Conservation (phyloP, 306 rosid genomes). For the Betula pendula region DNA sequence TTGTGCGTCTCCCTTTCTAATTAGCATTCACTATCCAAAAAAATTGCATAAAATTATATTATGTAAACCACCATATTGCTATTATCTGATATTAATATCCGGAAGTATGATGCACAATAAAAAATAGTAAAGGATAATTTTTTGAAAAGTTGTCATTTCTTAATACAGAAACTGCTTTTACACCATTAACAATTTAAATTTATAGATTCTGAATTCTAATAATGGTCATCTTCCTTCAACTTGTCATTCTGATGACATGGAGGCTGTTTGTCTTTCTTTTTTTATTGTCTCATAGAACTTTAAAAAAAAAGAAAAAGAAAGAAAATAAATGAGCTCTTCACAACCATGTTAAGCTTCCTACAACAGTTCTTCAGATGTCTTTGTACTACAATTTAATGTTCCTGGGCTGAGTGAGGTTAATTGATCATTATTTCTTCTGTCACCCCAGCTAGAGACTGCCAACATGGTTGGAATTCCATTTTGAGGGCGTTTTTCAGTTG, state of each 20-base stretch:
- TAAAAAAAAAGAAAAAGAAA: background rate
- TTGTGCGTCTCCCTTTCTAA: background rate
- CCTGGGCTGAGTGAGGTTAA: background rate
- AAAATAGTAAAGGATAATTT: background rate
- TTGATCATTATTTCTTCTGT: background rate
- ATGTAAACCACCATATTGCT: background rate
- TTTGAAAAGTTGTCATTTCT: background rate
- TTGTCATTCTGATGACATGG: conserved; percentile 15
- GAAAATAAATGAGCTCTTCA: background rate
- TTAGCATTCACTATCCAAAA: background rate
- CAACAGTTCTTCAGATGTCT: background rate
- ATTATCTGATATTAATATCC: background rate
- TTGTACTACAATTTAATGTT: background rate
- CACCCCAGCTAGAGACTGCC: background rate
- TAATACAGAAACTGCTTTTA: background rate
- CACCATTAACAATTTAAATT: conserved; percentile 3
- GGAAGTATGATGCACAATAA: background rate
- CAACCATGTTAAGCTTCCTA: background rate
- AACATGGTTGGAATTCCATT: background rate
- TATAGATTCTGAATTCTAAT: background rate
- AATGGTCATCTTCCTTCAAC: background rate
- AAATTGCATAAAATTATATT: background rate
- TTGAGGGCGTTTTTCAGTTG: conserved; percentile 1
- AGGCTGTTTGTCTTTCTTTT: background rate
- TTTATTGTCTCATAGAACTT: background rate